Evolutionary conservation across 179 eudicot genomes (phyloP).

Genomic region (Patellifolia procumbens): DNA sequence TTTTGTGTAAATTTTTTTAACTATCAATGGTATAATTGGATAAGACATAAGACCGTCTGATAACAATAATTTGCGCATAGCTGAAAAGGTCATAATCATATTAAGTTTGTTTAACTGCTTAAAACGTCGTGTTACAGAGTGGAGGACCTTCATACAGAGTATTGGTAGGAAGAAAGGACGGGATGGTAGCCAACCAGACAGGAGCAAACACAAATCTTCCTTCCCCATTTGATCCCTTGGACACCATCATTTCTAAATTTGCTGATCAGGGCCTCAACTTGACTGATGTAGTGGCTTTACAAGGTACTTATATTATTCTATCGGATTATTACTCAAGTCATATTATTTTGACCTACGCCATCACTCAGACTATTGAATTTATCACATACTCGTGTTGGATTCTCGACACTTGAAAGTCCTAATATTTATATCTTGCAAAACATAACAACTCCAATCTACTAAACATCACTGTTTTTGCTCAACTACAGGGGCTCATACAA

Average conservation of each 20-base stretch:
- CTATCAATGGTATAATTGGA: no score
- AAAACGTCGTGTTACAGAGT: slow-evolving; percentile 44
- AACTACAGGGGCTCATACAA: slow-evolving; percentile 68
- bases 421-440: not conserved
- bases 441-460: not conserved
- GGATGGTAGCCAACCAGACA: slow-evolving; percentile 65
- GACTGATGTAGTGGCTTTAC: slow-evolving; percentile 71
- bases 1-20: no score
- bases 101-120: not conserved
- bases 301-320: slow-evolving; percentile 42
- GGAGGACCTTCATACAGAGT: slow-evolving; percentile 79
- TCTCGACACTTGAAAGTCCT: no score
- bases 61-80: no score
- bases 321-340: no score
- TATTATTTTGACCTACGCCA: no score
- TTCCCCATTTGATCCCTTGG: slow-evolving; percentile 55
- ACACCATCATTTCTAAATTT: slow-evolving; percentile 52
- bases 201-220: slow-evolving; percentile 65
- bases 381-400: no score
- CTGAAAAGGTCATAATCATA: not conserved
- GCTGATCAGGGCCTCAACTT: slow-evolving; percentile 55
- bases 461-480: not conserved
- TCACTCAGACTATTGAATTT: no score
- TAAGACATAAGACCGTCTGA: no score
- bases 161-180: slow-evolving; percentile 78